phyloP scores from a whole-genome alignment of 306 rosid genomes.

The Fagus sylvatica region DNA sequence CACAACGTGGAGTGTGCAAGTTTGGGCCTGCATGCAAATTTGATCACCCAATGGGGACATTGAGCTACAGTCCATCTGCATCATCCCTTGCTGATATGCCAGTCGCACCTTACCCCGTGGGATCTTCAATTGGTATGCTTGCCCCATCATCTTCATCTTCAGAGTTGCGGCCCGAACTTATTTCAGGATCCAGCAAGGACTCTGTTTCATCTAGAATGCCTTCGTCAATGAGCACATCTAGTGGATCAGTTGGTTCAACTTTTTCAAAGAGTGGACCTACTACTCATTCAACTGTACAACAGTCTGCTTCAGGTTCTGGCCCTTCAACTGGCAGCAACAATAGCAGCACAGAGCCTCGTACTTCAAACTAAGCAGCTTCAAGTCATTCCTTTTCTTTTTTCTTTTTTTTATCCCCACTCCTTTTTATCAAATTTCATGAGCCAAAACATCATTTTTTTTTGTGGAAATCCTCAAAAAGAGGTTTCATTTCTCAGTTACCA shows the following conservation, averaged over 20 bases:
- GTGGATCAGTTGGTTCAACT: slow-evolving; percentile 77
- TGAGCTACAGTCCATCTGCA: slow-evolving; percentile 92
- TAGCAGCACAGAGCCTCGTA: slow-evolving; percentile 53
- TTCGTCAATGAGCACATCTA: slow-evolving; percentile 70
- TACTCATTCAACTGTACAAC: slow-evolving; percentile 56
- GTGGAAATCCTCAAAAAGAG: slow-evolving; percentile 64
- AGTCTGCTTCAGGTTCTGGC: slow-evolving; percentile 63
- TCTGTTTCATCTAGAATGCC: slow-evolving; percentile 71
- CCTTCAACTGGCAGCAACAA: slow-evolving; percentile 49
- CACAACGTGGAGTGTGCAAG: slow-evolving; percentile 86
- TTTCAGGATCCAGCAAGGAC: slow-evolving; percentile 71
- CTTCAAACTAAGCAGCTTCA: slow-evolving; percentile 72
- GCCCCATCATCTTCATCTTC: slow-evolving; percentile 92
- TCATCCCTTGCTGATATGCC: slow-evolving; percentile 92
- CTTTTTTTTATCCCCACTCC: slow-evolving; percentile 26
- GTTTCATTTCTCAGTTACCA: slow-evolving; percentile 61
- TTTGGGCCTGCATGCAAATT: slow-evolving; percentile 90
- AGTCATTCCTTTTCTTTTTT: slow-evolving; percentile 47
- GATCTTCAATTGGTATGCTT: slow-evolving; percentile 80
- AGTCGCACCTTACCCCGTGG: slow-evolving; percentile 91
- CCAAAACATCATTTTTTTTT: slow-evolving; percentile 53
- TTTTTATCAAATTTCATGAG: slow-evolving; percentile 63
- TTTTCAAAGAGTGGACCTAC: slow-evolving; percentile 54
- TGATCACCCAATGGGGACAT: slow-evolving; percentile 83
- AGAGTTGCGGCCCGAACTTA: slow-evolving; percentile 77